These are phyloP conservation scores for Stagonosporopsis vannaccii DNA, from an alignment of 2,329 filamentous ascomycete species.

Conservation along the genomic window DNA sequence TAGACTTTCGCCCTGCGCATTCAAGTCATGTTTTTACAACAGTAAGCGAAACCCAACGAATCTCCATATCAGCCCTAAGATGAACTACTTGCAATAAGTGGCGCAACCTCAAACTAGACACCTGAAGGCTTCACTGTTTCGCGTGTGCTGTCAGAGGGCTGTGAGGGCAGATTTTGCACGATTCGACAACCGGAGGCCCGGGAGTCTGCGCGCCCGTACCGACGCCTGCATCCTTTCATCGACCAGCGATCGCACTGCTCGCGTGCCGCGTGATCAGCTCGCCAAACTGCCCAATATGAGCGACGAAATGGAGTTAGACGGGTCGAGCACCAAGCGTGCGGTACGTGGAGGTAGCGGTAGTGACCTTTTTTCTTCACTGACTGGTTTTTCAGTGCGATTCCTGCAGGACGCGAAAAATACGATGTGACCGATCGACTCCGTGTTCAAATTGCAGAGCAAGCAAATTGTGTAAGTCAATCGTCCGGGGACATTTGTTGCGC, in stretches of 20 bases:
- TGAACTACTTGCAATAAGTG: not conserved
- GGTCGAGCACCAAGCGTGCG: slow-evolving; percentile 39
- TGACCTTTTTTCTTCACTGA: slow-evolving; percentile 3
- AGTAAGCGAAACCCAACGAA: not conserved
- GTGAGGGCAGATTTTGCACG: not conserved
- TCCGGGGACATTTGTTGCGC: not conserved
- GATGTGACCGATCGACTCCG: slow-evolving; percentile 43
- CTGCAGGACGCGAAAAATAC: slow-evolving; percentile 46
- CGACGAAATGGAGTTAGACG: slow-evolving; percentile 45
- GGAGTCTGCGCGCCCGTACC: not conserved
- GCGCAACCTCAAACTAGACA: not conserved
- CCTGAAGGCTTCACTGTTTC: not conserved
- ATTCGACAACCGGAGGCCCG: not conserved
- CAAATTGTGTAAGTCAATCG: slow-evolving; percentile 39
- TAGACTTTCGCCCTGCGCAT: not conserved
- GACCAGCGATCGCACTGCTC: slow-evolving; percentile 22
- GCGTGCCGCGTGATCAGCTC: slow-evolving; percentile 19
- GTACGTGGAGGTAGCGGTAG: slow-evolving; percentile 21
- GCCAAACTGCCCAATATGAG: slow-evolving; percentile 36
- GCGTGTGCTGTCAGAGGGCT: not conserved
- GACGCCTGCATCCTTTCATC: not conserved
- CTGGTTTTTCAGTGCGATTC: slow-evolving; percentile 40
- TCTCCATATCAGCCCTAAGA: not conserved
- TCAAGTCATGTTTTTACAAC: not conserved
- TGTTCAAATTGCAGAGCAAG: slow-evolving; percentile 49